A percentile compares a stretch with the other conserved stretches of the same genome.
These are phyloP conservation scores for Lepidium didymum DNA, from an alignment of 345 rosid species.

Conservation along the genomic window DNA sequence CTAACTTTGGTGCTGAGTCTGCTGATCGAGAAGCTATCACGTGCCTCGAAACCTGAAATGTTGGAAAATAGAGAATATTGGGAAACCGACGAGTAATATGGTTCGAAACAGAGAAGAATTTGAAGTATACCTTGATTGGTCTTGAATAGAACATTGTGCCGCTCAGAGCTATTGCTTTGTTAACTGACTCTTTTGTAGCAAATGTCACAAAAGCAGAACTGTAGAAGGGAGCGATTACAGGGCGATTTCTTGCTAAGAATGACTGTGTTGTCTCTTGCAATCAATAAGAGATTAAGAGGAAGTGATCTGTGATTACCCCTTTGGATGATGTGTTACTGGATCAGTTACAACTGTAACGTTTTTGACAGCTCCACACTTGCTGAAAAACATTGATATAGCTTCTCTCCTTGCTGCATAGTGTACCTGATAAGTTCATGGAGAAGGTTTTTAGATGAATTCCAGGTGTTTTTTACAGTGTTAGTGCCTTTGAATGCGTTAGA, in stretches of 20 bases:
- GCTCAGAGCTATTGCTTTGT: slow-evolving; percentile 29
- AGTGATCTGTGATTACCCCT: slow-evolving; percentile 20
- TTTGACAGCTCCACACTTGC: slow-evolving; percentile 31
- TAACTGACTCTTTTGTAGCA: slow-evolving; percentile 27
- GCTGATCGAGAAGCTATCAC: not conserved
- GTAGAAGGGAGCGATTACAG: not conserved
- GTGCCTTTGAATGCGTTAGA: not conserved
- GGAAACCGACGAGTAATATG: not conserved
- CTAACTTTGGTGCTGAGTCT: too few relatives aligned
- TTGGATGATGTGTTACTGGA: slow-evolving; percentile 18
- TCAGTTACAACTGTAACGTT: slow-evolving; percentile 21
- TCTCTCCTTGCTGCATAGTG: slow-evolving; percentile 33
- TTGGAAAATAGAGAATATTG: not conserved
- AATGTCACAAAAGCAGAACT: slow-evolving; percentile 36
- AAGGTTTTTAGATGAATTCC: not conserved
- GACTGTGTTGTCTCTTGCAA: not conserved
- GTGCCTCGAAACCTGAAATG: not conserved
- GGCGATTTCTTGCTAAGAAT: not conserved
- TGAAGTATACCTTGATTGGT: slow-evolving; percentile 26
- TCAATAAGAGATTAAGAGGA: not conserved
- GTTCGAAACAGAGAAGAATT: not conserved
- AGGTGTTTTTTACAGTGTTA: not conserved
- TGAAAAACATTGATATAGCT: slow-evolving; percentile 30
- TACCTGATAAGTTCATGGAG: slow-evolving; percentile 23
- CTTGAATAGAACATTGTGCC: slow-evolving; percentile 28